Percentiles rank a stretch among this genome's conserved stretches.
phyloP scores from a whole-genome alignment of 2,329 filamentous ascomycete genomes.

The Lachnellula willkommii region DNA sequence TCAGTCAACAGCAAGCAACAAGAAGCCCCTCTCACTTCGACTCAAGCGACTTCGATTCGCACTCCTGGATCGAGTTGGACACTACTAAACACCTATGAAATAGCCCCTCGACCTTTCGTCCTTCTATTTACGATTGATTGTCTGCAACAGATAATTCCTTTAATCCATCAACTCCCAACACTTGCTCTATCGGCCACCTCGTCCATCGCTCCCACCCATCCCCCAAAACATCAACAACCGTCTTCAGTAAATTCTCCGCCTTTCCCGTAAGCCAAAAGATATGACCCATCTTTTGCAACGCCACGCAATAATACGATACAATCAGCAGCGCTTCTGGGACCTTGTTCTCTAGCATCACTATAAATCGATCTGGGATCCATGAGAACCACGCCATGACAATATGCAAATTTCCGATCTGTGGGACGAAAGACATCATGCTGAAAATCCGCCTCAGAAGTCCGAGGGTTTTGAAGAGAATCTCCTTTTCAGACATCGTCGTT shows the following conservation, averaged over 20 bases:
- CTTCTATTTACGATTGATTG: neutral
- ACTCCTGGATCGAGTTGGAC: neutral
- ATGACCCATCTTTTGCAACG: constrained; percentile 33
- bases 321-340: constrained; percentile 35
- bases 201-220: constrained; percentile 22
- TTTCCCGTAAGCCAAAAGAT: constrained; percentile 42
- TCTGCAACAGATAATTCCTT: neutral
- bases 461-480: constrained; percentile 12
- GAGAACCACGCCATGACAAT: constrained; percentile 36
- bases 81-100: neutral
- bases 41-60: too few species aligned
- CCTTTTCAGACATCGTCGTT: constrained; percentile 6
- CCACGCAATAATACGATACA: constrained; percentile 35
- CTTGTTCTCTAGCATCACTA: constrained; percentile 31
- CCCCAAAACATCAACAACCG: constrained; percentile 28
- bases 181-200: constrained; percentile 22
- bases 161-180: constrained; percentile 1
- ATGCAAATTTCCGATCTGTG: constrained; percentile 14
- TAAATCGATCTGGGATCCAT: constrained; percentile 29
- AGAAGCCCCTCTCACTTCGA: too few species aligned
- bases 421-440: constrained; percentile 22
- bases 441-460: constrained; percentile 15
- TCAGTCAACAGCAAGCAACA: too few species aligned
- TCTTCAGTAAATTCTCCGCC: constrained; percentile 34
- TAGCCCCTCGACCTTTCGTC: neutral